Conservation (phyloP, 139 green algal genomes). For the Zygnema cylindricum region DNA sequence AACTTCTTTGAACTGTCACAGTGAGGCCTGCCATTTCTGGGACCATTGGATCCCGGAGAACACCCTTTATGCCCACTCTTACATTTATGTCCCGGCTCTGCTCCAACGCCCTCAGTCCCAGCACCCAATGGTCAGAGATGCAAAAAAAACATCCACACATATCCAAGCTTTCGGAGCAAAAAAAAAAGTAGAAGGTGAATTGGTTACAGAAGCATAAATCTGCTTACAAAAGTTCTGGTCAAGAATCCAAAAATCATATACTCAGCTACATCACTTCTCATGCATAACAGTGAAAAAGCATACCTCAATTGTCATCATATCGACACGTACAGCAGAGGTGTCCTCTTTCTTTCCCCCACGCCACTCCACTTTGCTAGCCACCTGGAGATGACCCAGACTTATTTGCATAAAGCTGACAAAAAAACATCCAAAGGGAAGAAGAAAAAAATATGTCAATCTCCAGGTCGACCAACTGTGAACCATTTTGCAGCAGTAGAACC, state of each 20-base stretch:
- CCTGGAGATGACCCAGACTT: slow-evolving; percentile 77
- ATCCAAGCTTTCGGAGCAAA: too few relatives aligned
- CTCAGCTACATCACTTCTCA: too few relatives aligned
- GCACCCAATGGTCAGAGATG: too few relatives aligned
- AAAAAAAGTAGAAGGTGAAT: too few relatives aligned
- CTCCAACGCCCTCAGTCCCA: too few relatives aligned
- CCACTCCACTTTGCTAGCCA: slow-evolving; percentile 74
- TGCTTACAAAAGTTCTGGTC: too few relatives aligned
- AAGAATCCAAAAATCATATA: too few relatives aligned
- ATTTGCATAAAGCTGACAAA: slow-evolving; percentile 70
- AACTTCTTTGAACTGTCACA: slow-evolving; percentile 63
- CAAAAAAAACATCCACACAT: too few relatives aligned
- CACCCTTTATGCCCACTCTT: slow-evolving; percentile 43
- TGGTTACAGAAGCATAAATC: too few relatives aligned
- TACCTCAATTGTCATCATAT: slow-evolving; percentile 48
- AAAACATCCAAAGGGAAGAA: neutral
- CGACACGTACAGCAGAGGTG: slow-evolving; percentile 39
- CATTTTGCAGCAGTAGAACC: too few relatives aligned
- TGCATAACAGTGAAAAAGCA: neutral
- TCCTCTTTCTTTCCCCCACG: slow-evolving; percentile 33
- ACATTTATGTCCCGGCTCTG: slow-evolving; percentile 49
- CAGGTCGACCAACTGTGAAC: too few relatives aligned
- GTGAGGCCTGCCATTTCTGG: slow-evolving; percentile 62
- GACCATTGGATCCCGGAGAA: slow-evolving; percentile 73
- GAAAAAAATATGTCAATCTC: too few relatives aligned